Percentiles rank a stretch among this genome's conserved stretches.
Evolutionary conservation across 179 eudicot species (phyloP).

Genomic region (Actinidia chinensis): DNA sequence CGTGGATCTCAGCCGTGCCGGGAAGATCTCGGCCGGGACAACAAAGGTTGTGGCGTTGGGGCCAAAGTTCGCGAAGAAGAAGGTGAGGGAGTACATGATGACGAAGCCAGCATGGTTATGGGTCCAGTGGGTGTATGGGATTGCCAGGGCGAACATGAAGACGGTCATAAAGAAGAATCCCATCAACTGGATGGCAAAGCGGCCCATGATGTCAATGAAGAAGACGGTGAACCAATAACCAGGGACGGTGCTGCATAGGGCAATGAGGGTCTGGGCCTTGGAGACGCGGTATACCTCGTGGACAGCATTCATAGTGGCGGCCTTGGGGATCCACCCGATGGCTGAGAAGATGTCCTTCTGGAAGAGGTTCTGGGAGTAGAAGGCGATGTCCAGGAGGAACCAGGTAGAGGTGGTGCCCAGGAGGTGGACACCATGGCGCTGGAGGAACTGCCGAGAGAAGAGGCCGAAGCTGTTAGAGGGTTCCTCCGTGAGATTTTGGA

Average conservation of each 20-base stretch:
- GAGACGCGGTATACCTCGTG: constrained; percentile 34
- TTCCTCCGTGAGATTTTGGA: background rate
- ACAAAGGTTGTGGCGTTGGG: constrained; percentile 45
- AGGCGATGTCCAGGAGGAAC: constrained; percentile 38
- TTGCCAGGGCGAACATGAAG: constrained; percentile 38
- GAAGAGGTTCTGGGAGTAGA: constrained; percentile 36
- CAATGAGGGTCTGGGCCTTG: constrained; percentile 43
- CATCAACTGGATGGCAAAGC: constrained; percentile 29
- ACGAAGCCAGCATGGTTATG: constrained; percentile 30
- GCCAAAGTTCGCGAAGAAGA: constrained; percentile 46
- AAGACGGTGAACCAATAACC: constrained; percentile 49
- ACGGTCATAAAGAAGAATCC: constrained; percentile 40
- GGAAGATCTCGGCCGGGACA: constrained; percentile 45
- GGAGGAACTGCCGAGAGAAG: constrained; percentile 25
- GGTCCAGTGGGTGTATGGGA: constrained; percentile 34
- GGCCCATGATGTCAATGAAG: constrained; percentile 31
- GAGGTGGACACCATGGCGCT: constrained; percentile 29
- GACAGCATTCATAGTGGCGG: constrained; percentile 29
- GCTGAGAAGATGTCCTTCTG: constrained; percentile 38
- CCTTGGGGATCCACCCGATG: constrained; percentile 31
- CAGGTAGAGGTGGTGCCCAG: constrained; percentile 38
- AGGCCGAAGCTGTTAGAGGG: constrained; percentile 9
- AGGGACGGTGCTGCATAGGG: constrained; percentile 45
- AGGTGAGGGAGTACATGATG: constrained; percentile 35
- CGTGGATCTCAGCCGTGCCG: constrained; percentile 41